Evolutionary conservation across 2,329 filamentous ascomycete species (phyloP), one percentile per base, ranked within the genome.

Genomic region (Macrophomina tecta): DNA sequence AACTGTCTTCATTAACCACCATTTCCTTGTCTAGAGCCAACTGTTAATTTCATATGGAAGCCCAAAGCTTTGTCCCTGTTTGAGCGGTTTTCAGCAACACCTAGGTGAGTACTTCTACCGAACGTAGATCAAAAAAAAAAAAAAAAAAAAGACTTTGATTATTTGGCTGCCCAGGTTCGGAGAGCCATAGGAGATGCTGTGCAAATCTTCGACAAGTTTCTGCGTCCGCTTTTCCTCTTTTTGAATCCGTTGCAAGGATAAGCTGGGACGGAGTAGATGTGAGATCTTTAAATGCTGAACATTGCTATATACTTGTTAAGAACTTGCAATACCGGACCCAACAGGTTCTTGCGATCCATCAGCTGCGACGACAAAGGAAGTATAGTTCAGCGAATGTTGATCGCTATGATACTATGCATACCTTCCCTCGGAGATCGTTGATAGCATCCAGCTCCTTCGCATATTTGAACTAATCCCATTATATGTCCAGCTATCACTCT

Each of bases 361-460:
- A 38, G 36, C 36, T 38, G 4, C 4, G 36, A 12, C 36, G 36
- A 38, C 6, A 8, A 32, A 30, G 16, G 16, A 52, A n/a, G 12
- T 48, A 16, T 48, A 8, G 30, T n/a, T 38, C 4, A 56, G 28
- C 52, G 11, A 32, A 56, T 16, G 5, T 5, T 18, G 30, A 12
- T 56, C 4, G n/a, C 18, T 38, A 38, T 11, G 6, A n/a, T 18
- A 4, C 14, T 30, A 3, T 30, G 7, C 28, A 52, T 52, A 30
- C n/a, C 55, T 30, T 45, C 5, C 34, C 55, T 8, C 55, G 34
- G 18, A 60, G 14, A n/a, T 60, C 55, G 23, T 60, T 45, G 38
- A 60, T n/a, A 23, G n/a, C 23, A 8, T 30, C 14, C 3, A 42
- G 14, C 16, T 60, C 38, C 28, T 42, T 30, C 55, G 55, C n/a